A percentile compares a stretch with the other conserved stretches of the same genome.
phyloP scores from a whole-genome alignment of 495 filamentous ascomycete species.

The Penicillium desertorum region DNA sequence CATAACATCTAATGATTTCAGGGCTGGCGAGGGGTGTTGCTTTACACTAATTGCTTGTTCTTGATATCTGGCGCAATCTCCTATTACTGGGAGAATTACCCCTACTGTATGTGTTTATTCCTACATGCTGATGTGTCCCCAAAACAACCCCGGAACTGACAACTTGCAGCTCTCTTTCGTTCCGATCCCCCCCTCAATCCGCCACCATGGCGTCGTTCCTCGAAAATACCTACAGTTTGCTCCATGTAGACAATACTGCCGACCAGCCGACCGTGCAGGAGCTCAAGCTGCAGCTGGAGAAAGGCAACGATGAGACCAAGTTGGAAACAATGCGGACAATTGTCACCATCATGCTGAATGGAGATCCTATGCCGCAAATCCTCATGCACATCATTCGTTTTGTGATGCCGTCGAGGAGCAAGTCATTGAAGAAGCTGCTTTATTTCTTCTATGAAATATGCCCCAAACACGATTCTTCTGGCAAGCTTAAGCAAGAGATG shows the following conservation, averaged over 20 bases:
- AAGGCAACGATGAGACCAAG: conserved; percentile 95
- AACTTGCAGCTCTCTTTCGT: conserved; percentile 41
- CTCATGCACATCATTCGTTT: conserved; percentile 99
- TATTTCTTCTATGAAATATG: conserved; percentile 99
- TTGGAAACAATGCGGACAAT: conserved; percentile 98
- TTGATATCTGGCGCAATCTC: conserved; percentile 21
- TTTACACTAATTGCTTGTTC: conserved; percentile 35
- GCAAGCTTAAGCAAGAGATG: conserved; percentile 99
- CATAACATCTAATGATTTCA: conserved; percentile 39
- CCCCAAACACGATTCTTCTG: conserved; percentile 85
- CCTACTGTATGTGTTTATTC: conserved; percentile 27
- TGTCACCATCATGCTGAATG: conserved; percentile 95
- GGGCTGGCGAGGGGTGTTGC: conserved; percentile 46
- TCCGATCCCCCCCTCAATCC: conserved; percentile 22
- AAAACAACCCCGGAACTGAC: conserved; percentile 45
- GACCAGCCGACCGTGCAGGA: conserved; percentile 90
- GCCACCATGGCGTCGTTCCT: conserved; percentile 89
- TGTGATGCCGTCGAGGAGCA: conserved; percentile 97
- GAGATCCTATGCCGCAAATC: conserved; percentile 89
- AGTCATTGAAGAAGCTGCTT: conserved; percentile 94
- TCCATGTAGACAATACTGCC: conserved; percentile 91
- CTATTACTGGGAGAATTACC: conserved; percentile 30
- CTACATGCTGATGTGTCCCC: conserved; percentile 27
- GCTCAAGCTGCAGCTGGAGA: conserved; percentile 91
- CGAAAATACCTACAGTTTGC: conserved; percentile 88